Evolutionary conservation across 225 moss, liverwort and hornwort species (phyloP).

Genomic region (Asterella californica): DNA sequence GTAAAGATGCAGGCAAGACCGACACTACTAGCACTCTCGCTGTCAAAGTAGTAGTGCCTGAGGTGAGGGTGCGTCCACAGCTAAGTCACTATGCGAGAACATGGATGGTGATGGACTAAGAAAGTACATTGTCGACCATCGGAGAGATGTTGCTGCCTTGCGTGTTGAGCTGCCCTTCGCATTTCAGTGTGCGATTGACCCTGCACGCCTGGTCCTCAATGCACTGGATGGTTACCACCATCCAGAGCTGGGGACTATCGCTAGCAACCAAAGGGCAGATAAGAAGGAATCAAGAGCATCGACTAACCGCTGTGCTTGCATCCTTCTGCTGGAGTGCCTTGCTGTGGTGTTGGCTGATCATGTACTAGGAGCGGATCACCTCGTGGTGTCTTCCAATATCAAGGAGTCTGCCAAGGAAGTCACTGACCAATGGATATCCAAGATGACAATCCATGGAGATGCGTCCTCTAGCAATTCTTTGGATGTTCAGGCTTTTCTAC

Average conservation of each 20-base stretch:
- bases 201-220: constrained; percentile 93
- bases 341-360: constrained; percentile 99
- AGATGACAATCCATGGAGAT: constrained; percentile 98
- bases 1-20: constrained; percentile 64
- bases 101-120: constrained; percentile 99
- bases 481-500: constrained; percentile 99
- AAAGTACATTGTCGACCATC: constrained; percentile 99
- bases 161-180: constrained; percentile 98
- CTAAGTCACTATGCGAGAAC: constrained; percentile 94
- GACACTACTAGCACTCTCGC: constrained; percentile 46
- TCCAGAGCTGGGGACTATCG: constrained; percentile 70
- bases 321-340: constrained; percentile 99
- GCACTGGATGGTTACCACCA: constrained; percentile 98
- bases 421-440: constrained; percentile 99
- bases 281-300: constrained; percentile 99
- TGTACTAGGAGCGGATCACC: constrained; percentile 94
- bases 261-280: constrained; percentile 67
- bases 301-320: constrained; percentile 99
- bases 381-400: constrained; percentile 81
- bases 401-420: constrained; percentile 99
- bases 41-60: constrained; percentile 73
- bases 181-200: constrained; percentile 99
- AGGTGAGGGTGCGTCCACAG: constrained; percentile 99
- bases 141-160: constrained; percentile 99
- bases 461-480: constrained; percentile 96